Evolutionary conservation across 2,329 filamentous ascomycete genomes (phyloP), one percentile per base, ranked within the genome.

Genomic region (Phyllosticta paracitricarpa): DNA sequence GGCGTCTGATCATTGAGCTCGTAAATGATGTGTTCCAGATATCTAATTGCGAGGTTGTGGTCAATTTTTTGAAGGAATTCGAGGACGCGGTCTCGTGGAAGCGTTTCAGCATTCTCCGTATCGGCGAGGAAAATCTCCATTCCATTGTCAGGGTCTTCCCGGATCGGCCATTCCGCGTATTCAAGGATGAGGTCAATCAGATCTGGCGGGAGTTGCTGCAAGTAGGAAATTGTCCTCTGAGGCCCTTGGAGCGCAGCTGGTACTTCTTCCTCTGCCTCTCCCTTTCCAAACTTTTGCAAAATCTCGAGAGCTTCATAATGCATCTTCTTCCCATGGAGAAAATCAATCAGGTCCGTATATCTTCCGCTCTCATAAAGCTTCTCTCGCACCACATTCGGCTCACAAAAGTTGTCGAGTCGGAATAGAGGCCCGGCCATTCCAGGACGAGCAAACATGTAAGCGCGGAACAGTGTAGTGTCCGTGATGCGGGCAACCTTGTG

Each of bases 51-150:
- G 10, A 97, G 82, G 54, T 81, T 79, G 9, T 79, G 70, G 67
- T 95, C 86, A 35, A 96, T 84, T 0, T 77, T 76, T 52, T 84
- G 81, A 3, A 99, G 77, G 68, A 93, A 97, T 1, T 81, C 77
- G 2, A 93, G 79, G 0, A 99, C 89, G 58, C 78, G 82, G 30
- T 89, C 83, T 52, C 93, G 82, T 2, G 93, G 91, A 10, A 99
- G 75, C 0, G 86, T 91, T 77, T 97, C 94, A 1, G 94, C 92
- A 69, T 97, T 97, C 71, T 96, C 91, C 0, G 91, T 94, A 71
- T 99, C 94, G 1, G 89, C 90, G 0, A 94, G 77, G 73, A 99
- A 99, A 0, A 99, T 83, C 65, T 97, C 91, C 88, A 99, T 95
- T 4, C 89, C 92, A 51, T 90, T 77, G 1, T 85, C 81, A 0